Base-by-base conservation (phyloP, 805 yeast species). In the Kazachstania psychrophila region DNA sequence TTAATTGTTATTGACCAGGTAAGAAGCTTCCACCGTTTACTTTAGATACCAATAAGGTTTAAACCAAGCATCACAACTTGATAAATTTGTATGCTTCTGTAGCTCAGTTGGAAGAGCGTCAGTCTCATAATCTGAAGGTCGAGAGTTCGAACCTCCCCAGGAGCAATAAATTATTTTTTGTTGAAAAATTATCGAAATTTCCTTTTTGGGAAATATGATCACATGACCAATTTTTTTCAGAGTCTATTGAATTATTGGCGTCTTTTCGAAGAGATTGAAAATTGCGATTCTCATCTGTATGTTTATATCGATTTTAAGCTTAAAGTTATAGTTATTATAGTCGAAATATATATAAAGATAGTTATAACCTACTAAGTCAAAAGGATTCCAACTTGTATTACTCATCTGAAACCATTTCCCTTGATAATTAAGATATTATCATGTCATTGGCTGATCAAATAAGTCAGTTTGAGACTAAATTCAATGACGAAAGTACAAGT, bases 391-490 rank as follows among this genome's bases (percentile, higher is more conserved):
- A n/a, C n/a, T n/a, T n/a, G n/a, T n/a, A n/a, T n/a, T n/a, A n/a
- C n/a, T n/a, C n/a, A n/a, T n/a, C n/a, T n/a, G n/a, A n/a, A n/a
- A n/a, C n/a, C n/a, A n/a, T n/a, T n/a, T n/a, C n/a, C n/a, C n/a
- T n/a, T n/a, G n/a, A n/a, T n/a, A n/a, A n/a, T n/a, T n/a, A n/a
- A n/a, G n/a, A n/a, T n/a, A n/a, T 16, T 6, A 23, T 6, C 9
- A 64, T 65, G 69, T 52, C 66, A 5, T 55, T 61, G 37, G 48
- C 57, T 9, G 52, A 56, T 5, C 87, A 79, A 55, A 68, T 82
- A 33, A 88, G 79, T 51, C 68, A 75, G 34, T 77, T 83, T 58
- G 84, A 76, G 41, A 59, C 74, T 39, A 69, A 81, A 51, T 71
- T 84, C 15, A 59, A 62, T 39, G 76, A 70, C 40, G 77, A 70